These are phyloP conservation scores for Vitis riparia DNA, from an alignment of 164 flowering plant genomes.

Conservation along the genomic window DNA sequence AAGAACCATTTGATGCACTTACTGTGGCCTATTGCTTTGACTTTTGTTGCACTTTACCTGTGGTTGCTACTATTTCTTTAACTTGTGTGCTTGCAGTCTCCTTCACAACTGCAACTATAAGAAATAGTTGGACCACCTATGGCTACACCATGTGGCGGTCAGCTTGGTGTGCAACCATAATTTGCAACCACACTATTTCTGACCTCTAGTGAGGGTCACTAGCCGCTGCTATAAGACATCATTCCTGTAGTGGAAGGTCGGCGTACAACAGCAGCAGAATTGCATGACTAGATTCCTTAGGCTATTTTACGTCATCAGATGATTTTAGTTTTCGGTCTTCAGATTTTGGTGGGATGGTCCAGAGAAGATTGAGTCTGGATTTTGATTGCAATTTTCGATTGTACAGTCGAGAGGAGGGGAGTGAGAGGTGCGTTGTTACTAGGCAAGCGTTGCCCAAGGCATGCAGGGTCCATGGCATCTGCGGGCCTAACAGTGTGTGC, in stretches of 20 bases:
- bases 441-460: slow-evolving; percentile 19
- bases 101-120: too few relatives aligned
- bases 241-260: slow-evolving; percentile 4
- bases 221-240: too few relatives aligned
- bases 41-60: not conserved
- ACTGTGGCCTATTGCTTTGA: too few relatives aligned
- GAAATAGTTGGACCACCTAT: too few relatives aligned
- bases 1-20: too few relatives aligned
- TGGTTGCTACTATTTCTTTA: not conserved
- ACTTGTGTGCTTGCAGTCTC: too few relatives aligned
- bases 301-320: slow-evolving; percentile 24
- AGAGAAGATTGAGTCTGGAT: slow-evolving; percentile 28
- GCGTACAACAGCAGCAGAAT: slow-evolving; percentile 19
- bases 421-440: slow-evolving; percentile 17
- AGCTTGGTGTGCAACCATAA: too few relatives aligned
- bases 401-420: slow-evolving; percentile 11
- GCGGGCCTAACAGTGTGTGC: slow-evolving; percentile 30
- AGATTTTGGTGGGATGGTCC: slow-evolving; percentile 12
- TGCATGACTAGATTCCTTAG: slow-evolving; percentile 22
- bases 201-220: too few relatives aligned
- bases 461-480: slow-evolving; percentile 25
- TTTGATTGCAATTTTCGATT: slow-evolving; percentile 30
- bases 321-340: not conserved
- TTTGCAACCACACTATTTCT: too few relatives aligned
- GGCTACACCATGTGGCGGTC: too few relatives aligned